phyloP scores from a whole-genome alignment of 345 rosid genomes.

The Bretschneidera sinensis region DNA sequence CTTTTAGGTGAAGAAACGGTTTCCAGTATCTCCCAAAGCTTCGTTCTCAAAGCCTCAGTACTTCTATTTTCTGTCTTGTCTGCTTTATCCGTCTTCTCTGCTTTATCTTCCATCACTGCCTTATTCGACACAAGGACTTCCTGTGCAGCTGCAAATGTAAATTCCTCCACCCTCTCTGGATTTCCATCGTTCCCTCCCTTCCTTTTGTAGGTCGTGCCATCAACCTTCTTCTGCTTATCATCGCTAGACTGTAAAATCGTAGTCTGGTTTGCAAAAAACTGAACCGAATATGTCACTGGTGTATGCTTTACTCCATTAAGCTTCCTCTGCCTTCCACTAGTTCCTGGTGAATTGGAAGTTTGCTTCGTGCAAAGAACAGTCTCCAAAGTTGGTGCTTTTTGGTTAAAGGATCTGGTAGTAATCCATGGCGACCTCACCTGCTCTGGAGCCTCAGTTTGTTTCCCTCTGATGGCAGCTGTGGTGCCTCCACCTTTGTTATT shows the following conservation, averaged over 20 bases:
- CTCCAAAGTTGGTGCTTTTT: slow-evolving; percentile 33
- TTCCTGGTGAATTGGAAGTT: slow-evolving; percentile 29
- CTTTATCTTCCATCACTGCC: slow-evolving; percentile 15
- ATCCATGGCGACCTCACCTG: slow-evolving; percentile 58
- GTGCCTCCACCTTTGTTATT: slow-evolving; percentile 26
- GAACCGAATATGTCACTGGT: slow-evolving; percentile 26
- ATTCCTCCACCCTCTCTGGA: slow-evolving; percentile 41
- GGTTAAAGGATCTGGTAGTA: slow-evolving; percentile 35
- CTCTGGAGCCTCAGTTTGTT: slow-evolving; percentile 35
- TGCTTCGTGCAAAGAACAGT: slow-evolving; percentile 21
- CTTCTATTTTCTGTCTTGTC: slow-evolving; percentile 30
- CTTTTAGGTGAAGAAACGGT: slow-evolving; percentile 56
- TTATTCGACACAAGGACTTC: slow-evolving; percentile 29
- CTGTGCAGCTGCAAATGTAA: slow-evolving; percentile 39
- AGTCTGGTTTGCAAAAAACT: slow-evolving; percentile 29
- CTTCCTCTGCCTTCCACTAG: slow-evolving; percentile 32
- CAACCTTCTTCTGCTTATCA: slow-evolving; percentile 25
- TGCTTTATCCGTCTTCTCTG: slow-evolving; percentile 28
- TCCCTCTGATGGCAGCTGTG: slow-evolving; percentile 27
- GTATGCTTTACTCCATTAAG: slow-evolving; percentile 29
- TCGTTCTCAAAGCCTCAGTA: slow-evolving; percentile 68
- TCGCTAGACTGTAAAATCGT: slow-evolving; percentile 32
- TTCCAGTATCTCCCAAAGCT: slow-evolving; percentile 75
- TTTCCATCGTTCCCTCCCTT: slow-evolving; percentile 28
- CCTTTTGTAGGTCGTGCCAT: slow-evolving; percentile 35